Evolutionary conservation across 2,329 filamentous ascomycete species (phyloP).

Genomic region (Leptographium wingfieldii): DNA sequence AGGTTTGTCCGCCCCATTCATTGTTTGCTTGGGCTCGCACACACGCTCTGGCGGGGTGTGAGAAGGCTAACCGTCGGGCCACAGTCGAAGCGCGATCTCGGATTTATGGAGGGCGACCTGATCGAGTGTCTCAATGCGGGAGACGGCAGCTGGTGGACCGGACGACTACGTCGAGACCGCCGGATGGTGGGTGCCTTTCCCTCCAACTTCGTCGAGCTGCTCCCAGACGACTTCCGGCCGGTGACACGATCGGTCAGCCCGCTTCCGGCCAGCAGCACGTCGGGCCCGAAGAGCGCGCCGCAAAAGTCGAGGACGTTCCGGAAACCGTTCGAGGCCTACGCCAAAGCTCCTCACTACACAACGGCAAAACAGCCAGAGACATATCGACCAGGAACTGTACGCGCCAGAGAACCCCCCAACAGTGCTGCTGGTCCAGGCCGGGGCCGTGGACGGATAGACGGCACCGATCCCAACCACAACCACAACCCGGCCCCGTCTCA

Average conservation of each 20-base stretch:
- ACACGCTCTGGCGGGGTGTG: not conserved
- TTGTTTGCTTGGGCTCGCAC: not conserved
- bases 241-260: constrained; percentile 49
- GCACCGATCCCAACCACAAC: constrained; percentile 8
- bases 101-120: constrained; percentile 93
- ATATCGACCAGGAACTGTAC: constrained; percentile 32
- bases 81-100: constrained; percentile 80
- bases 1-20: constrained; percentile 32
- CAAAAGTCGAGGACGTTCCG: constrained; percentile 52
- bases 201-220: constrained; percentile 90
- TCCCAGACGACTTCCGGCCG: constrained; percentile 76
- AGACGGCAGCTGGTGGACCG: constrained; percentile 98
- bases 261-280: constrained; percentile 42
- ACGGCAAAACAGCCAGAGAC: constrained; percentile 48
- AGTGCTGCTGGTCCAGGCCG: not conserved
- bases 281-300: constrained; percentile 39
- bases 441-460: constrained; percentile 8
- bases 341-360: constrained; percentile 53
- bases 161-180: constrained; percentile 76
- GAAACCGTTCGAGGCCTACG: constrained; percentile 55
- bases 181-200: constrained; percentile 88
- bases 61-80: not conserved
- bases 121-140: constrained; percentile 98
- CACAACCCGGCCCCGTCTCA: not conserved
- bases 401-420: constrained; percentile 27